Conservation (phyloP, 2,329 filamentous ascomycete species). For the Penicillium sp. region DNA sequence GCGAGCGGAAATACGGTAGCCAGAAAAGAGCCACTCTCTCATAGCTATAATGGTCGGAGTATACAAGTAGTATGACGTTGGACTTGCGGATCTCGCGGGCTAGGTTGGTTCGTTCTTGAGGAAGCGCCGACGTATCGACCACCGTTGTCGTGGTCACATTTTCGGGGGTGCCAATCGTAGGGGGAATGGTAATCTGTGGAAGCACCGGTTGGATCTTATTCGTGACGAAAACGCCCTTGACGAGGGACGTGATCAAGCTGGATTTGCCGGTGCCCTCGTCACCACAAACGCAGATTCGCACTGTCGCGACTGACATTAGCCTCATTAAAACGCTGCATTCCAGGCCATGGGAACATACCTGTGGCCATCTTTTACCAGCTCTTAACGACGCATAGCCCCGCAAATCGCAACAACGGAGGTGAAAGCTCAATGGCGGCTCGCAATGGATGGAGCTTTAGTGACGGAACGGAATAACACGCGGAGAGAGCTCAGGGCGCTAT, state of each 20-base stretch:
- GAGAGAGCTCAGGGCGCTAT: neutral
- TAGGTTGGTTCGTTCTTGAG: slow-evolving; percentile 84
- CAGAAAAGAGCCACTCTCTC: slow-evolving; percentile 95
- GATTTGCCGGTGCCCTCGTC: slow-evolving; percentile 95
- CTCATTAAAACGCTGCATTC: neutral
- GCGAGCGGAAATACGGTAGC: slow-evolving; percentile 95
- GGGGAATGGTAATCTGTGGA: slow-evolving; percentile 90
- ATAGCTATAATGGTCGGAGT: slow-evolving; percentile 98
- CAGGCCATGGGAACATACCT: slow-evolving; percentile 5
- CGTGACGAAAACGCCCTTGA: slow-evolving; percentile 94
- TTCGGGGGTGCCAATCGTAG: slow-evolving; percentile 86
- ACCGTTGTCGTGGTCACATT: slow-evolving; percentile 92
- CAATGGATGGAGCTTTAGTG: neutral
- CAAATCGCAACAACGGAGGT: neutral
- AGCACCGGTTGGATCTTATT: slow-evolving; percentile 94
- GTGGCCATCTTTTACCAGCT: slow-evolving; percentile 13
- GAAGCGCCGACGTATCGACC: slow-evolving; percentile 92
- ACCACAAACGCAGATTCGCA: slow-evolving; percentile 93
- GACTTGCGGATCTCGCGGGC: slow-evolving; percentile 94
- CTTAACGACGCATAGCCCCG: neutral
- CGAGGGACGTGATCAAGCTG: slow-evolving; percentile 87
- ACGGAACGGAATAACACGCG: neutral
- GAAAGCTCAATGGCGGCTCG: no score
- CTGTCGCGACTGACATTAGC: slow-evolving; percentile 36
- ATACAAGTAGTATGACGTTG: slow-evolving; percentile 94